These are phyloP conservation scores for Aspergillus asperescens DNA, from an alignment of 495 filamentous ascomycete species.

Conservation along the genomic window DNA sequence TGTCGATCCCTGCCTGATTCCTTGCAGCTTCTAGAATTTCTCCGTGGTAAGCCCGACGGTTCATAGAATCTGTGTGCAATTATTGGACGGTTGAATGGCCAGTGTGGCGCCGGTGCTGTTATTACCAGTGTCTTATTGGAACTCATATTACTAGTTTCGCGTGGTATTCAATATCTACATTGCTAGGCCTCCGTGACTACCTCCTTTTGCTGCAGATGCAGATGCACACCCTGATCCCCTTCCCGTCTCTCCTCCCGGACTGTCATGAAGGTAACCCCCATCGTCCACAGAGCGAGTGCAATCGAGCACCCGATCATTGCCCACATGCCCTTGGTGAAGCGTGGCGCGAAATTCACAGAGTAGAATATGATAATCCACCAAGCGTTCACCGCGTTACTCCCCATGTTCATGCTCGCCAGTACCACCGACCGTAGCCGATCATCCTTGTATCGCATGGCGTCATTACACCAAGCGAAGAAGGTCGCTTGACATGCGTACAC, in stretches of 20 bases:
- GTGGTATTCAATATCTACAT: no score
- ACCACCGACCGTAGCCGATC: slow-evolving; percentile 44
- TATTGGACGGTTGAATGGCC: no score
- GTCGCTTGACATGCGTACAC: slow-evolving; percentile 55
- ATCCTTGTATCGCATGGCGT: slow-evolving; percentile 45
- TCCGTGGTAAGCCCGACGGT: slow-evolving; percentile 11
- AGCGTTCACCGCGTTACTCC: slow-evolving; percentile 50
- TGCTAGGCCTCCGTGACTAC: not conserved
- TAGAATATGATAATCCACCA: slow-evolving; percentile 66
- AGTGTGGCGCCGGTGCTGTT: no score
- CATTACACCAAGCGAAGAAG: slow-evolving; percentile 60
- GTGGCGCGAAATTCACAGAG: slow-evolving; percentile 51
- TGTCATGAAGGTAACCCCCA: not conserved
- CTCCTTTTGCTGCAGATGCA: not conserved
- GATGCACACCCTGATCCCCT: not conserved
- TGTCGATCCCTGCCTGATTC: not conserved
- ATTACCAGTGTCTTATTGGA: no score
- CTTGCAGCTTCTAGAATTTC: not conserved
- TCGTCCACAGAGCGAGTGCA: slow-evolving; percentile 47
- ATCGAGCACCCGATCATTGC: slow-evolving; percentile 53
- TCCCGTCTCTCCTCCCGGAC: slow-evolving; percentile 6
- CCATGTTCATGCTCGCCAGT: slow-evolving; percentile 53
- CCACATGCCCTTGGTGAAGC: slow-evolving; percentile 56
- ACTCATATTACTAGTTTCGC: no score
- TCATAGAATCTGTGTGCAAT: no score